Base-by-base conservation (phyloP, 805 yeast genomes). In the Schizosaccharomyces osmophilus region DNA sequence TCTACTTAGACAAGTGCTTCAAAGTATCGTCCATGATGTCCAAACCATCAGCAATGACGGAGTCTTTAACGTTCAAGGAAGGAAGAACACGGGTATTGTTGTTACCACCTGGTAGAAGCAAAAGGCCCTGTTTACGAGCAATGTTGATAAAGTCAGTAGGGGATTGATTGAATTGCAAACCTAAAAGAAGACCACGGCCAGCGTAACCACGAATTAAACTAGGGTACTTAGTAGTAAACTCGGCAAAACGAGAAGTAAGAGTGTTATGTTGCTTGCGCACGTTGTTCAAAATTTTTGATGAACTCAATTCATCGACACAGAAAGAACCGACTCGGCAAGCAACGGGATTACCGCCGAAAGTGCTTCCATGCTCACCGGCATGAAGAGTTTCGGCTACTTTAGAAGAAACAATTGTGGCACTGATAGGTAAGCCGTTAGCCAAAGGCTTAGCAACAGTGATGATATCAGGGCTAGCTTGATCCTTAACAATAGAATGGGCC, bases 361-460 rank as follows among this genome's bases (percentile, higher is more conserved):
- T 90, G 2, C 97, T 90, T 62, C 98, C 98, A 70, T 90, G 98
- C 69, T 93, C 98, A 63, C 98, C 98, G 26, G 87, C 90, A 63
- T 81, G 77, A 66, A 93, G 74, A 1, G 76, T 79, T 11, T 75
- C 71, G 69, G 88, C 95, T 31, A 93, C 84, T 60, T 79, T 77
- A 65, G 87, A 93, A 62, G 86, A 80, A 63, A 90, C 82, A 79
- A 93, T 79, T 1, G 95, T 85, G 4, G 97, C 98, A 62, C 94
- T 95, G 66, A 93, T 84, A 41, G 98, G 98, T 76, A 80, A 87
- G 15, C 98, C 98, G 69, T 90, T 93, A 64, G 97, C 98, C 58
- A 93, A 75, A 2, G 97, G 97, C 72, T 93, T 93, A 59, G 98
- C 98, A 79, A 83, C 80, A 24, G 97, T 90, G 57, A 90, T 71